These are phyloP conservation scores for Psidium guajava DNA, from an alignment of 345 rosid species.

Conservation along the genomic window DNA sequence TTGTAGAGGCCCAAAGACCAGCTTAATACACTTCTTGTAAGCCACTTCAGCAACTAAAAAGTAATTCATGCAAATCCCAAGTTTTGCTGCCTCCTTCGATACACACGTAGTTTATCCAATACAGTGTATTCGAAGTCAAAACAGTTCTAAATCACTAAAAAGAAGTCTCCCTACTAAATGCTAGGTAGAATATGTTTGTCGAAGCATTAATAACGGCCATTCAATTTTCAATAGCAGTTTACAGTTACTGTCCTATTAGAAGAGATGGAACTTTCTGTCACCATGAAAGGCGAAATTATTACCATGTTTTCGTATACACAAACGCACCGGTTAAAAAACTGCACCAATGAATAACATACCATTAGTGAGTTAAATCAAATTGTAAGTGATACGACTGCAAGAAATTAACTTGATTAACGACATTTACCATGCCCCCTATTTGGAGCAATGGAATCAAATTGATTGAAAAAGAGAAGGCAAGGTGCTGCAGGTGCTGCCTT, in stretches of 20 bases:
- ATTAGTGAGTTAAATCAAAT: neutral
- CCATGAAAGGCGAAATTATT: neutral
- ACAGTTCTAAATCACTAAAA: neutral
- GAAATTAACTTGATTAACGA: conserved; percentile 71
- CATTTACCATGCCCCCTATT: conserved; percentile 93
- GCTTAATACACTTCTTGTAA: neutral
- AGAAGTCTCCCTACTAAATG: neutral
- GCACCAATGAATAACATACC: neutral
- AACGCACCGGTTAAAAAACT: conserved; percentile 78
- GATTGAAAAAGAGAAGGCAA: conserved; percentile 85
- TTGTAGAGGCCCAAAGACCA: neutral
- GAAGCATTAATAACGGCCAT: neutral
- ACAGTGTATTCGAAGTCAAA: neutral
- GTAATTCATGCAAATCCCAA: neutral
- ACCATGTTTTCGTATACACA: conserved; percentile 82
- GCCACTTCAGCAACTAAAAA: neutral
- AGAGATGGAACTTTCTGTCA: neutral
- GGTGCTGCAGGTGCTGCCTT: conserved; percentile 95
- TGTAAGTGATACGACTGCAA: neutral
- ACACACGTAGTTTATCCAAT: neutral
- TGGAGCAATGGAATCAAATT: conserved; percentile 86
- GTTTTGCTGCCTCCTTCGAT: neutral
- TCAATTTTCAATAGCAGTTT: neutral
- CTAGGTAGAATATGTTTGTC: neutral
- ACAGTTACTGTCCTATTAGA: neutral